A percentile compares a stretch with the other conserved stretches of the same genome.
phyloP scores from a whole-genome alignment of 495 filamentous ascomycete species.

The Halenospora varia region DNA sequence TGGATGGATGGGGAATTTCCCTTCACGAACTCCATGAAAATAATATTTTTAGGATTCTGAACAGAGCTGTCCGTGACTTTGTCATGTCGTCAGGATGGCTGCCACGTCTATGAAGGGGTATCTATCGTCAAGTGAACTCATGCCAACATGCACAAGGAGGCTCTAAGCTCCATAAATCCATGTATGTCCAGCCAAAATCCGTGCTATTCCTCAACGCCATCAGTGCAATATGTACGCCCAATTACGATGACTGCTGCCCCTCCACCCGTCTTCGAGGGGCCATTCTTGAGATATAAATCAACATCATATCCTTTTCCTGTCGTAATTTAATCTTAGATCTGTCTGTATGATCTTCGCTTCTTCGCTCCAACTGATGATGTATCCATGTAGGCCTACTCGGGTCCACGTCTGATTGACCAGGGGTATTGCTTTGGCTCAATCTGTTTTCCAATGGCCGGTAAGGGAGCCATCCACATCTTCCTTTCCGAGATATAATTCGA shows the following conservation, averaged over 20 bases:
- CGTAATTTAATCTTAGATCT: background rate
- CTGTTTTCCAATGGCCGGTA: constrained; percentile 86
- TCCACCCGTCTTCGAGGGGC: background rate
- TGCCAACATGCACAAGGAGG: background rate
- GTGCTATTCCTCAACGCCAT: background rate
- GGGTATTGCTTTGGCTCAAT: constrained; percentile 43
- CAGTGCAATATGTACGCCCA: background rate
- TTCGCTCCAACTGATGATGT: background rate
- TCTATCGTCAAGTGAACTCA: background rate
- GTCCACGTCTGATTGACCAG: too few relatives aligned
- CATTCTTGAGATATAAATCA: background rate
- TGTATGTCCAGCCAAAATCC: background rate
- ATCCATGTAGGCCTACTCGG: too few relatives aligned
- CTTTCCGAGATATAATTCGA: constrained; percentile 81
- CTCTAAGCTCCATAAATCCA: background rate
- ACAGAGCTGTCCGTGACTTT: background rate
- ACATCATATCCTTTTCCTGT: background rate
- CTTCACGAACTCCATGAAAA: too few relatives aligned
- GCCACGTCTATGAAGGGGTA: background rate
- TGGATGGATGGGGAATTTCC: too few relatives aligned
- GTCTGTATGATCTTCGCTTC: background rate
- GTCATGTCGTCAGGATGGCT: background rate
- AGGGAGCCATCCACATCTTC: constrained; percentile 66
- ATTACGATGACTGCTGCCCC: background rate
- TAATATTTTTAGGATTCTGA: too few relatives aligned